Evolutionary conservation across 1,284 basidiomycete genomes (phyloP), one percentile per base, ranked within the genome.

Genomic region (Singerocomus rubriflavus): DNA sequence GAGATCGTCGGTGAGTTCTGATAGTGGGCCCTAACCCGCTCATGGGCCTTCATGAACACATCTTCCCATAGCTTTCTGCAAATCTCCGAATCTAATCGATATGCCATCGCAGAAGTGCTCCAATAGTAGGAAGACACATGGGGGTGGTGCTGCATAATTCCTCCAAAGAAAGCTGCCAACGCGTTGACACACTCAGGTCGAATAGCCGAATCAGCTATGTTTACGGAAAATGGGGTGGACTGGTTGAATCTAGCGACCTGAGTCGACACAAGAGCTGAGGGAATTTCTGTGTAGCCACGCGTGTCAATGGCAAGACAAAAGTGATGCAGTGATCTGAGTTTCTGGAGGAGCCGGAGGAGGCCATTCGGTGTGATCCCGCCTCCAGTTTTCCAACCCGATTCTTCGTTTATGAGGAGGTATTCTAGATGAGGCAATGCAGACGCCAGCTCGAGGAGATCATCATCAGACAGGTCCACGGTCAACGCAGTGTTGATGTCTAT

Each of bases 281-380:
- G 32, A 17, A 29, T 9, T 1, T 40, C 31, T 5, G 27, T 27
- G 33, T 50, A 60, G 6, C 43, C 58, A 5, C 49, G 58, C 8
- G 60, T 59, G 27, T 59, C 58, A n/a, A 62, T 50, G 37, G 60
- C 60, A 9, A 59, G 58, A 39, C 58, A 58, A 46, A 62, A 36
- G 11, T 44, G 39, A 2, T 26, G 57, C 3, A 62, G 33, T 2
- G 48, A 54, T 16, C 16, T 8, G 31, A 57, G 60, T 26, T 6
- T 36, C 34, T 50, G 39, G 13, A 59, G 52, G 21, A 63, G 42
- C 5, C 16, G 51, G 17, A 55, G 30, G 25, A 63, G 48, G 10
- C 58, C 60, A 6, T 36, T 32, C 6, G 60, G 58, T 0, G 58
- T 61, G 37, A 59, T 40, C 14, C 58, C 58, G 6, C 55, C 43